Percentiles rank a stretch among this genome's conserved stretches.
These are phyloP conservation scores for Nemania sp. DNA, from an alignment of 2,329 filamentous ascomycete genomes.

Conservation along the genomic window DNA sequence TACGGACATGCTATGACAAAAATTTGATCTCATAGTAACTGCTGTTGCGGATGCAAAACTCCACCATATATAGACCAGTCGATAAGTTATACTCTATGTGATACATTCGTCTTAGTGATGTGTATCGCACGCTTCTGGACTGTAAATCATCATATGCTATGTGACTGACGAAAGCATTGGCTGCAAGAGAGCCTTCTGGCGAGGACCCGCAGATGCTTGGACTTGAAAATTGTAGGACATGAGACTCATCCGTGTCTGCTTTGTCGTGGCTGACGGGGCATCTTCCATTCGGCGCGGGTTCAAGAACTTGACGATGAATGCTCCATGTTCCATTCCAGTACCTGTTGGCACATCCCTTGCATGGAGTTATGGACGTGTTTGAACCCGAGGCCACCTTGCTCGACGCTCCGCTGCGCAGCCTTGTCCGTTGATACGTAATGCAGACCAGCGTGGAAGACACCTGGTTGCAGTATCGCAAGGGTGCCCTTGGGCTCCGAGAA, in stretches of 20 bases:
- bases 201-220: neutral
- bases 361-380: constrained; percentile 42
- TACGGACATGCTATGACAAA: too few species aligned
- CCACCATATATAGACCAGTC: too few species aligned
- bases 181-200: too few species aligned
- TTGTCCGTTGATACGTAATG: constrained; percentile 45
- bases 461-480: constrained; percentile 46
- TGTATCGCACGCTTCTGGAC: too few species aligned
- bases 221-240: neutral
- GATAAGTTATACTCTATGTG: too few species aligned
- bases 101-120: too few species aligned
- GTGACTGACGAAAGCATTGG: too few species aligned
- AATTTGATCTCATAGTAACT: too few species aligned
- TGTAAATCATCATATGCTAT: too few species aligned
- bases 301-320: constrained; percentile 20
- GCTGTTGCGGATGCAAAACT: too few species aligned
- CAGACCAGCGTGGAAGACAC: constrained; percentile 42
- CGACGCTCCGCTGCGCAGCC: constrained; percentile 42
- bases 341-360: constrained; percentile 47
- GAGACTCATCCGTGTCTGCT: neutral
- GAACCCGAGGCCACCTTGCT: constrained; percentile 49
- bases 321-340: constrained; percentile 46
- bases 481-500: constrained; percentile 37
- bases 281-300: neutral
- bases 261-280: neutral